Percentiles rank a stretch among this genome's conserved stretches.
Conservation (phyloP, 2,329 filamentous ascomycete species). For the Gnomoniopsis smithogilvyi region DNA sequence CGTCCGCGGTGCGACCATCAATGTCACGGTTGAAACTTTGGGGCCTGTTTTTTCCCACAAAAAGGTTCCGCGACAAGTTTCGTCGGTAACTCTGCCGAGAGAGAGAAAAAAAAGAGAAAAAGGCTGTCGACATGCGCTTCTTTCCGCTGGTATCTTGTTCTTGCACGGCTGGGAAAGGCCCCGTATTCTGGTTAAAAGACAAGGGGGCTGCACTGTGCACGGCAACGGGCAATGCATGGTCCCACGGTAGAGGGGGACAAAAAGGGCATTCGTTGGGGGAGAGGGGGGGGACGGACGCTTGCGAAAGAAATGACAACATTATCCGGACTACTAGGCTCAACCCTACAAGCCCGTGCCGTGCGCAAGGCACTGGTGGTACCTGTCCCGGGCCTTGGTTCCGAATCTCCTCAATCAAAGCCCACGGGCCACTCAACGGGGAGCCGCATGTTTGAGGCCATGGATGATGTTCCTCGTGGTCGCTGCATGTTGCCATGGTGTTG, state of each 20-base stretch:
- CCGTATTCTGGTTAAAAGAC: too few species aligned
- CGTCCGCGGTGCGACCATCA: background rate
- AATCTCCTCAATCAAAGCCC: too few species aligned
- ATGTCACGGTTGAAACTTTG: background rate
- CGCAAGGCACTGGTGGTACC: background rate
- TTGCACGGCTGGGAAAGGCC: background rate
- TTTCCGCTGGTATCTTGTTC: background rate
- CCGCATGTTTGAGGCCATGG: too few species aligned
- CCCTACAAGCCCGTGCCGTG: background rate
- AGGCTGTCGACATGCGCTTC: background rate
- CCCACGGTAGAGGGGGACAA: too few species aligned
- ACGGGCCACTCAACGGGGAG: too few species aligned
- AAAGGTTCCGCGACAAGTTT: conserved; percentile 8
- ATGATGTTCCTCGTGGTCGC: too few species aligned
- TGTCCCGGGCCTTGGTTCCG: background rate
- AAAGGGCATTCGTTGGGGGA: too few species aligned
- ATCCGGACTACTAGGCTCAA: background rate
- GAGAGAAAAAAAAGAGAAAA: background rate
- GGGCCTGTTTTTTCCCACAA: background rate
- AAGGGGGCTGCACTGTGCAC: too few species aligned
- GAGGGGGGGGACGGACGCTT: background rate
- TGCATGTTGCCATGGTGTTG: too few species aligned
- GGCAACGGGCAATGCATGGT: too few species aligned
- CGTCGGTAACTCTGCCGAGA: conserved; percentile 13
- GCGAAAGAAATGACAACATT: background rate